These are phyloP conservation scores for Ceratocystis diversiconidia DNA, from an alignment of 2,329 filamentous ascomycete species.

Conservation along the genomic window DNA sequence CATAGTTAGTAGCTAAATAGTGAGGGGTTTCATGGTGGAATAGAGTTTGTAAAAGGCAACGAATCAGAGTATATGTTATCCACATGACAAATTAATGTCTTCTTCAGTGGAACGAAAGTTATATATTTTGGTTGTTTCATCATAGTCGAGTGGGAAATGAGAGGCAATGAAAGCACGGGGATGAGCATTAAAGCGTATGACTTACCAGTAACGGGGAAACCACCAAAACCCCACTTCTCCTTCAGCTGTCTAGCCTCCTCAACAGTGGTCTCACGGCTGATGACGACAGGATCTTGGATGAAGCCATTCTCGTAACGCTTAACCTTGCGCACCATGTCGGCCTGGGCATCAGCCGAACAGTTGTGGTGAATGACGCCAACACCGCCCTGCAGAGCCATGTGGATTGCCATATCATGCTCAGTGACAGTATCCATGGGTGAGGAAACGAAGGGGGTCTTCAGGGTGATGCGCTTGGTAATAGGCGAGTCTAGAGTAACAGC, in stretches of 20 bases:
- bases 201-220: slow-evolving; percentile 97
- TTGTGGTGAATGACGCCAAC: slow-evolving; percentile 98
- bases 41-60: slow-evolving; percentile 28
- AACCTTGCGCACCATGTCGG: slow-evolving; percentile 97
- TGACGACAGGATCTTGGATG: slow-evolving; percentile 89
- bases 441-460: slow-evolving; percentile 94
- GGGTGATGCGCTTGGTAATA: slow-evolving; percentile 83
- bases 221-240: slow-evolving; percentile 96
- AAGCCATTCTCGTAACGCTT: slow-evolving; percentile 99
- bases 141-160: slow-evolving; percentile 32
- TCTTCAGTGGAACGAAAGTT: slow-evolving; percentile 99
- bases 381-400: slow-evolving; percentile 80
- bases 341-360: slow-evolving; percentile 92
- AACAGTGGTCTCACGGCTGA: slow-evolving; percentile 74
- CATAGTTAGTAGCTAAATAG: slow-evolving; percentile 12
- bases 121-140: slow-evolving; percentile 71
- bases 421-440: slow-evolving; percentile 99
- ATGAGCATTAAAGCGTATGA: slow-evolving; percentile 21
- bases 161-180: neutral
- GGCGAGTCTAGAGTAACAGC: slow-evolving; percentile 79
- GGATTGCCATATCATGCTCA: slow-evolving; percentile 98
- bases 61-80: slow-evolving; percentile 32
- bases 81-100: slow-evolving; percentile 65
- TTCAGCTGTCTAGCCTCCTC: slow-evolving; percentile 84
- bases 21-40: slow-evolving; percentile 25